Base-by-base conservation (phyloP, 306 rosid genomes). In the Vigna radiata region DNA sequence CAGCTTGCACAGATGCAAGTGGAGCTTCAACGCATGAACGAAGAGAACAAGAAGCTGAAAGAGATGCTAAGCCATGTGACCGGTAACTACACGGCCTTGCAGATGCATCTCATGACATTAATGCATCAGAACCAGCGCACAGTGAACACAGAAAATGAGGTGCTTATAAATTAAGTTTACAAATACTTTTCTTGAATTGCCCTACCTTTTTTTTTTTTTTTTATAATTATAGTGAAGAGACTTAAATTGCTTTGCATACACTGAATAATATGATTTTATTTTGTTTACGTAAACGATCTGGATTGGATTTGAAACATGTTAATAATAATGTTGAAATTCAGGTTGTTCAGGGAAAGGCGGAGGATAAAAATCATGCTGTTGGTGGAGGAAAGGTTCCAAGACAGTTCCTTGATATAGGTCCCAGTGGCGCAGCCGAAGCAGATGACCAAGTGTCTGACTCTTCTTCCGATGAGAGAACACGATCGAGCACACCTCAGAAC, bases 41-140 rank as follows among this genome's bases (percentile, higher is more conserved):
- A 82, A 0, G 99, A 95, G 71, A 95, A 95, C 72, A 88, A 87
- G 66, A 92, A 81, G 81, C 78, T 95, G 79, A 90, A 81, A 68
- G 97, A 92, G 23, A 90, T 95, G 97, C 89, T 95, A 5, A 85
- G 58, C 65, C 97, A 90, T 17, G 97, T 95, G 60, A 89, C 78
- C 63, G 81, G 65, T 59, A 95, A 89, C 64, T 92, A 95, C 90
- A 87, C 77, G 3, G 83, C 95, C 47, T 62, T 95, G 67, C 99
- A 95, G 77, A 87, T 81, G 92, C 97, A 92, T 79, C 83, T 92
- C 1, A 77, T 81, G 0, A 15, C 88, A 2, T 80, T 95, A 54
- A 85, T 86, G 93, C 97, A 88, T 31, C 87, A 77, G 64, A 88
- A 85, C 27, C 89, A 78, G 21, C 64, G 60, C 3, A 17, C 73